Evolutionary conservation across 345 rosid species (phyloP).

Genomic region (Gossypium sturtianum): DNA sequence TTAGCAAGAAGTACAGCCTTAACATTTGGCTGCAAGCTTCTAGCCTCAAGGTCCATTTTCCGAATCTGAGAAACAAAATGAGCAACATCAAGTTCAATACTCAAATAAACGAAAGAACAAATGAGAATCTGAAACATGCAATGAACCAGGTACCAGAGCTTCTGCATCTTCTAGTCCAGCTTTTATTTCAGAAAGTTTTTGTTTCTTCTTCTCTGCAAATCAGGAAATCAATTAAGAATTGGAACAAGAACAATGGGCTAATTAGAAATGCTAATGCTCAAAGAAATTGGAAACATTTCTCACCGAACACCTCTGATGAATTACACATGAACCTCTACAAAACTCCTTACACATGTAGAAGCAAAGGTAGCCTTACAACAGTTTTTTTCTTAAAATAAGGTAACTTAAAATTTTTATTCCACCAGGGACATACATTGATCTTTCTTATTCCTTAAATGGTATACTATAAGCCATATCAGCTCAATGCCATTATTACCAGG

Average conservation of each 20-base stretch:
- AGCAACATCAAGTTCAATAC: constrained; percentile 9
- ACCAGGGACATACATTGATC: not conserved
- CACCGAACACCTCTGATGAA: not conserved
- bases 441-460: not conserved
- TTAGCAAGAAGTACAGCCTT: constrained; percentile 72
- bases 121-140: constrained; percentile 5
- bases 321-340: not conserved
- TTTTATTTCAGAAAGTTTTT: constrained; percentile 64
- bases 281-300: not conserved
- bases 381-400: not conserved
- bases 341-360: not conserved
- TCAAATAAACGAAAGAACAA: not conserved
- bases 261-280: not conserved
- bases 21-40: constrained; percentile 61
- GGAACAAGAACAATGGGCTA: not conserved
- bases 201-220: constrained; percentile 74
- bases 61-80: constrained; percentile 36
- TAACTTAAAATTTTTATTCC: not conserved
- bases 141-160: constrained; percentile 41
- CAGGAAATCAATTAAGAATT: not conserved
- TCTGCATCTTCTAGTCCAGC: constrained; percentile 72
- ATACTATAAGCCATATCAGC: not conserved
- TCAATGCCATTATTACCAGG: not conserved
- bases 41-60: constrained; percentile 90
- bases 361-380: not conserved